Conservation (phyloP, 495 filamentous ascomycete species). For the Cercophora sp. region DNA sequence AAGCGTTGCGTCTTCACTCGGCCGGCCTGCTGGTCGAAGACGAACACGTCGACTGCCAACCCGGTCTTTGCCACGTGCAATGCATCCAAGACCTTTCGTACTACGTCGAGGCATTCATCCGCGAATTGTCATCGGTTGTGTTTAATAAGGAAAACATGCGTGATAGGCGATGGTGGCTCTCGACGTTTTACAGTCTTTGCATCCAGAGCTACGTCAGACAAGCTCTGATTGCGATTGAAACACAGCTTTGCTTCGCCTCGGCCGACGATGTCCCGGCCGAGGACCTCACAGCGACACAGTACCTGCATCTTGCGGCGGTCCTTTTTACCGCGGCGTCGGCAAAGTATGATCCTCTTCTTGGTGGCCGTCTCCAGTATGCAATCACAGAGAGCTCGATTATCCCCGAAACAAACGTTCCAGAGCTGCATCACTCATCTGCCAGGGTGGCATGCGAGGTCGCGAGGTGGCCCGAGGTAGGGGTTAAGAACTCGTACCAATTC, state of each 20-base stretch:
- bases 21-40: slow-evolving; percentile 14
- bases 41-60: slow-evolving; percentile 23
- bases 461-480: slow-evolving; percentile 25
- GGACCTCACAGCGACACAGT: slow-evolving; percentile 24
- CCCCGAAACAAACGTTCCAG: slow-evolving; percentile 25
- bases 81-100: slow-evolving; percentile 26
- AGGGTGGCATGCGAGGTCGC: slow-evolving; percentile 25
- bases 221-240: slow-evolving; percentile 28
- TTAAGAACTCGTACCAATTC: slow-evolving; percentile 28
- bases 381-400: slow-evolving; percentile 28
- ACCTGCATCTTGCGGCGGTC: slow-evolving; percentile 25
- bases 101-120: slow-evolving; percentile 21
- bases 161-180: slow-evolving; percentile 32
- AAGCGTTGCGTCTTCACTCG: slow-evolving; percentile 25
- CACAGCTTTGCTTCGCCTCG: slow-evolving; percentile 22
- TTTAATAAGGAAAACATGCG: slow-evolving; percentile 39
- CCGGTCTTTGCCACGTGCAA: slow-evolving; percentile 27
- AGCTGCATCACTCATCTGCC: slow-evolving; percentile 25
- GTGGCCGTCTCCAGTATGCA: slow-evolving; percentile 25
- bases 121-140: slow-evolving; percentile 33
- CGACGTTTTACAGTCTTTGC: slow-evolving; percentile 34
- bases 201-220: slow-evolving; percentile 35
- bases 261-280: slow-evolving; percentile 25
- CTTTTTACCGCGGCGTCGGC: slow-evolving; percentile 29
- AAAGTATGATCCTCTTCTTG: slow-evolving; percentile 30